Conservation (phyloP, 2,329 filamentous ascomycete genomes). For the Claviceps quebecensis region DNA sequence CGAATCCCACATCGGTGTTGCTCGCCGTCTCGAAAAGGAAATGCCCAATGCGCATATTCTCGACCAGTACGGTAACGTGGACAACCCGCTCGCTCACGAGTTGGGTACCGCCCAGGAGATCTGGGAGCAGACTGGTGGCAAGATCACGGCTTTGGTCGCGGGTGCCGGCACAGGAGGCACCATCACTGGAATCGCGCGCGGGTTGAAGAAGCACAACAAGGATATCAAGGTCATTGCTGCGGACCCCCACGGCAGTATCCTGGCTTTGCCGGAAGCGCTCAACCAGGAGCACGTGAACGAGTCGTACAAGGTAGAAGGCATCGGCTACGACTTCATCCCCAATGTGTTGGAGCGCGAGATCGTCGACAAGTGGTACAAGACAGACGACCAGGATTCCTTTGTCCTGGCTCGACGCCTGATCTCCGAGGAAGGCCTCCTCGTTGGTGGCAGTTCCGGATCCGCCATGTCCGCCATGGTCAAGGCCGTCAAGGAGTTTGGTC, state of each 20-base stretch:
- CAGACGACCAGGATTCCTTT: constrained; percentile 84
- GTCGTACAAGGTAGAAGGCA: constrained; percentile 94
- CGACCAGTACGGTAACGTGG: constrained; percentile 83
- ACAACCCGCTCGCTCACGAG: constrained; percentile 92
- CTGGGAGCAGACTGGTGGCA: constrained; percentile 77
- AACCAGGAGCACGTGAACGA: constrained; percentile 73
- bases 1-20: constrained; percentile 94
- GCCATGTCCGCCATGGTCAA: constrained; percentile 72
- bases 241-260: constrained; percentile 82
- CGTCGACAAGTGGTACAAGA: constrained; percentile 97
- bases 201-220: constrained; percentile 74
- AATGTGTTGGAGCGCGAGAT: constrained; percentile 70
- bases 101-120: constrained; percentile 91
- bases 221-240: constrained; percentile 82
- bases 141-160: constrained; percentile 70
- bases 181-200: constrained; percentile 76
- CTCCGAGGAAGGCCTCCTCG: constrained; percentile 82
- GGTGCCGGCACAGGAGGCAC: constrained; percentile 94
- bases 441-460: constrained; percentile 86
- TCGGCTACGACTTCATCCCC: constrained; percentile 96
- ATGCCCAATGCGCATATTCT: constrained; percentile 94
- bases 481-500: constrained; percentile 61
- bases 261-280: constrained; percentile 65
- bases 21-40: constrained; percentile 79
- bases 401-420: constrained; percentile 80